Evolutionary conservation across 140 eudicot species (phyloP).

Genomic region (Anethum foeniculum): DNA sequence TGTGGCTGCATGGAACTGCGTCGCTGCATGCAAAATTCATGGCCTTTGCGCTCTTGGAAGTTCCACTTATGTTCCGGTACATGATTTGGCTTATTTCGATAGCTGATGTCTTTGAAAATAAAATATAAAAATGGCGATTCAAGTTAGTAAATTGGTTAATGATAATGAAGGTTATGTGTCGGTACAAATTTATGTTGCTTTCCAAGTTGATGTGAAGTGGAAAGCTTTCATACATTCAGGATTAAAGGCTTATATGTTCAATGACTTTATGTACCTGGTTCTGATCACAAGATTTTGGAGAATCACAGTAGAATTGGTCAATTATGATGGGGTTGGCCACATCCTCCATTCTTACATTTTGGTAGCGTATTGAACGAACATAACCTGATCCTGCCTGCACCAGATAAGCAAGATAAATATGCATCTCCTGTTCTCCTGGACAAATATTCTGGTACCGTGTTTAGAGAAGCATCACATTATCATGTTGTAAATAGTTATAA

Average conservation of each 20-base stretch:
- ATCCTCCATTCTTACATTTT: slow-evolving; percentile 69
- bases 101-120: slow-evolving; percentile 54
- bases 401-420: slow-evolving; percentile 5
- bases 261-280: slow-evolving; percentile 46
- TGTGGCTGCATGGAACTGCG: slow-evolving; percentile 69
- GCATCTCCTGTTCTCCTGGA: neutral
- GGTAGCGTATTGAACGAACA: slow-evolving; percentile 54
- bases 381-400: slow-evolving; percentile 85
- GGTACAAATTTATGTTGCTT: neutral
- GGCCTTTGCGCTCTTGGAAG: slow-evolving; percentile 57
- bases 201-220: neutral
- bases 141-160: neutral
- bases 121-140: neutral
- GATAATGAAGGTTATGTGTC: neutral
- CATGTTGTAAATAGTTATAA: neutral
- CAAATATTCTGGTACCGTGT: neutral
- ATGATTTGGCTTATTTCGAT: slow-evolving; percentile 75
- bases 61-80: slow-evolving; percentile 71
- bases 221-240: neutral
- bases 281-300: slow-evolving; percentile 55
- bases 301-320: slow-evolving; percentile 93
- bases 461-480: neutral
- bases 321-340: slow-evolving; percentile 88
- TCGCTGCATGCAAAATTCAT: slow-evolving; percentile 92
- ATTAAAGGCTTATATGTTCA: neutral